Conservation (phyloP, 768 basidiomycete genomes). For the Suillus occidentalis region DNA sequence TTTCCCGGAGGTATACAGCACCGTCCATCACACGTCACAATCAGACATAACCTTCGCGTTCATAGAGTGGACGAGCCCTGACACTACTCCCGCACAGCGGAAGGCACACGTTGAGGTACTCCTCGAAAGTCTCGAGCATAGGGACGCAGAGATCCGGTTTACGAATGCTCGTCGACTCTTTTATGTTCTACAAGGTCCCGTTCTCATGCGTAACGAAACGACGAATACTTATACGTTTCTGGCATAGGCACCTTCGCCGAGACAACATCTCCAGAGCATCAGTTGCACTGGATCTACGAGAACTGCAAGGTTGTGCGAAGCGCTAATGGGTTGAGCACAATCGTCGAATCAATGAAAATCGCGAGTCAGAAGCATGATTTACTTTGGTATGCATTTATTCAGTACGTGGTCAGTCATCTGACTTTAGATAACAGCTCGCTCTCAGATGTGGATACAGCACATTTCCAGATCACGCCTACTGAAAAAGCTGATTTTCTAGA, state of each 20-base stretch:
- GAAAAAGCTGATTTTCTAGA: constrained; percentile 82
- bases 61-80: constrained; percentile 73
- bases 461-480: constrained; percentile 64
- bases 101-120: constrained; percentile 76
- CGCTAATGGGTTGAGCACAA: constrained; percentile 78
- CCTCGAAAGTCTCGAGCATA: constrained; percentile 85
- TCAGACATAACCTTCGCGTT: constrained; percentile 5
- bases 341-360: constrained; percentile 88
- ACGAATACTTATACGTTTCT: constrained; percentile 14
- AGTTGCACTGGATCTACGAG: constrained; percentile 94
- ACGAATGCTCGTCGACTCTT: constrained; percentile 83
- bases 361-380: constrained; percentile 86
- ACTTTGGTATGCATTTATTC: constrained; percentile 52
- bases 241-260: constrained; percentile 83
- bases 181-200: constrained; percentile 87
- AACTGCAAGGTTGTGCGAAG: constrained; percentile 85
- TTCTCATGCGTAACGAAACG: not conserved
- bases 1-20: constrained; percentile 65
- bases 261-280: constrained; percentile 89
- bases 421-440: constrained; percentile 52
- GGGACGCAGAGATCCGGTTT: constrained; percentile 81
- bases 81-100: constrained; percentile 57
- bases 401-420: constrained; percentile 5
- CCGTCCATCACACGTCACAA: not conserved
- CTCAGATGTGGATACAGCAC: constrained; percentile 71